Evolutionary conservation across 352 stramenopile genomes (phyloP).

Genomic region (Sclerospora graminicola): DNA sequence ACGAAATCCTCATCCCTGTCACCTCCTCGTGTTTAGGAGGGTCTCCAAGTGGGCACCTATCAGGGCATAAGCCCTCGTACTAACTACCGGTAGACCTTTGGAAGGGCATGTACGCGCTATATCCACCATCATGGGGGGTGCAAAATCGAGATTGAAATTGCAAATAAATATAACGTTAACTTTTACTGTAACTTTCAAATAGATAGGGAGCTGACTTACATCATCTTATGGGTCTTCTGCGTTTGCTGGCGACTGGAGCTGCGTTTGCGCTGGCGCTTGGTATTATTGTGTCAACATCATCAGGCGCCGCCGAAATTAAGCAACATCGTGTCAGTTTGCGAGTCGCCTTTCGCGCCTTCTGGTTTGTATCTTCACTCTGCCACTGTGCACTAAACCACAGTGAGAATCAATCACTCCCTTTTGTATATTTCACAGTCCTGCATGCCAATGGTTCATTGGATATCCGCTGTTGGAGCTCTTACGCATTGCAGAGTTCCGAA

Average conservation of each 20-base stretch:
- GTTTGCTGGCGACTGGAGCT: constrained; percentile 10
- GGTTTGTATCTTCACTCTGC: constrained; percentile 18
- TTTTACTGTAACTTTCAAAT: too few species aligned
- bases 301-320: constrained; percentile 10
- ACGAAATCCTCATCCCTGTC: too few species aligned
- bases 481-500: constrained; percentile 54
- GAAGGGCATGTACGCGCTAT: too few species aligned
- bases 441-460: constrained; percentile 75
- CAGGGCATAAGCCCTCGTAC: too few species aligned
- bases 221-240: constrained; percentile 15
- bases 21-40: too few species aligned
- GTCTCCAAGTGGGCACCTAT: too few species aligned
- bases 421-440: constrained; percentile 26
- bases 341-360: constrained; percentile 71
- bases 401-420: constrained; percentile 3
- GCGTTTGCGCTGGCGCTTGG: constrained; percentile 16
- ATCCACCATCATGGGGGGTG: too few species aligned
- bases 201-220: too few species aligned
- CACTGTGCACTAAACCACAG: not conserved
- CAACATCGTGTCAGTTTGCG: constrained; percentile 45
- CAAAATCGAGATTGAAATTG: too few species aligned
- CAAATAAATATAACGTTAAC: too few species aligned
- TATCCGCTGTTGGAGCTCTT: constrained; percentile 65
- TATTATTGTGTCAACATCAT: constrained; percentile 3
- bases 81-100: too few species aligned